Percentiles rank a stretch among this genome's conserved stretches.
These are phyloP conservation scores for Amylocystis lapponica DNA, from an alignment of 768 basidiomycete species.

Conservation along the genomic window DNA sequence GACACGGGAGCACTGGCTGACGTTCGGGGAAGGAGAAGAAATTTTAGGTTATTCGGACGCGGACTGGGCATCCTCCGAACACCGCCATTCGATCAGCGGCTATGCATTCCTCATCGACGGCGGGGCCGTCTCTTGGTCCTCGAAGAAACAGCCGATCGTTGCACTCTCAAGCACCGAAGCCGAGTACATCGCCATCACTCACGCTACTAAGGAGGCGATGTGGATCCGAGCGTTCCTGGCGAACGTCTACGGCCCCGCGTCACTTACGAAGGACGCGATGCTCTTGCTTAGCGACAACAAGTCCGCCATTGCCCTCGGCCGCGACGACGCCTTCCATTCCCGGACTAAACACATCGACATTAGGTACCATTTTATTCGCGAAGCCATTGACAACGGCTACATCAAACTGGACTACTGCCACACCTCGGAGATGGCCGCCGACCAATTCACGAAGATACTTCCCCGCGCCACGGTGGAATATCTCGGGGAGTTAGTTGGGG, in stretches of 20 bases:
- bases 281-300: slow-evolving; percentile 5
- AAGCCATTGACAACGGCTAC: too few relatives aligned
- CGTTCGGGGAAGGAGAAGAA: slow-evolving; percentile 9
- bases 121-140: slow-evolving; percentile 35
- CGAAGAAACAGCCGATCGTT: slow-evolving; percentile 33
- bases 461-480: too few relatives aligned
- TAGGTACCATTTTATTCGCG: slow-evolving; percentile 26
- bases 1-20: slow-evolving; percentile 6
- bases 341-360: slow-evolving; percentile 35
- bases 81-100: slow-evolving; percentile 21
- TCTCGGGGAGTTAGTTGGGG: too few relatives aligned
- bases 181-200: slow-evolving; percentile 29
- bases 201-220: slow-evolving; percentile 28
- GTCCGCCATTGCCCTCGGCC: slow-evolving; percentile 20
- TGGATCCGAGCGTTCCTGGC: too few relatives aligned
- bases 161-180: slow-evolving; percentile 31
- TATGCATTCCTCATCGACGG: slow-evolving; percentile 28
- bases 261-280: slow-evolving; percentile 2
- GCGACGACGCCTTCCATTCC: slow-evolving; percentile 22
- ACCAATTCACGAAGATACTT: too few relatives aligned
- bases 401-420: too few relatives aligned
- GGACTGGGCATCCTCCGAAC: slow-evolving; percentile 4
- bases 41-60: slow-evolving; percentile 10
- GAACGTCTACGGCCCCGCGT: too few relatives aligned
- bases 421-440: too few relatives aligned